A percentile compares a stretch with the other conserved stretches of the same genome.
Evolutionary conservation across 768 basidiomycete genomes (phyloP).

Genomic region (Mycena maculata): DNA sequence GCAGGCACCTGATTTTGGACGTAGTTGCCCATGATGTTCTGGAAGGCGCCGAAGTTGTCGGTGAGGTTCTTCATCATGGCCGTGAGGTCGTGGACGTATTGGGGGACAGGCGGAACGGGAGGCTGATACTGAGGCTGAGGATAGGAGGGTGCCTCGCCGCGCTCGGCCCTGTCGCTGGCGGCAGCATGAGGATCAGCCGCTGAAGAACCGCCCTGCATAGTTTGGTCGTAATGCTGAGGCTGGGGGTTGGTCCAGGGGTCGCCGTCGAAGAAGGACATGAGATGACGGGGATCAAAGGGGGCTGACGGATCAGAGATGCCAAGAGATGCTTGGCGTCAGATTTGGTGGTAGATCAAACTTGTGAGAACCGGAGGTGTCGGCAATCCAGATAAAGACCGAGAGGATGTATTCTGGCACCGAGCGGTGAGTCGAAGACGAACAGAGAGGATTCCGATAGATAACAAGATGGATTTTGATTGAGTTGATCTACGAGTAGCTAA

Average conservation of each 20-base stretch:
- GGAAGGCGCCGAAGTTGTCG: not conserved
- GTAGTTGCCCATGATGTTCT: not conserved
- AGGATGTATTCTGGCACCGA: constrained; percentile 8
- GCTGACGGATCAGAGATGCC: too few relatives aligned
- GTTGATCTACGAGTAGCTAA: not conserved
- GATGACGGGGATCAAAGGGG: too few relatives aligned
- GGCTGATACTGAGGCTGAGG: too few relatives aligned
- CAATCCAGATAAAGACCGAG: not conserved
- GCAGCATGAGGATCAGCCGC: too few relatives aligned
- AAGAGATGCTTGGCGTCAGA: not conserved
- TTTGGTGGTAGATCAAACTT: constrained; percentile 8
- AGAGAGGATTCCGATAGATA: not conserved
- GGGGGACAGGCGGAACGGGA: not conserved
- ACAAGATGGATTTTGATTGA: not conserved
- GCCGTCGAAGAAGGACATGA: too few relatives aligned
- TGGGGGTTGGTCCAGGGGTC: too few relatives aligned
- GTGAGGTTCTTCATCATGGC: not conserved
- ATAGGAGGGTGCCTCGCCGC: too few relatives aligned
- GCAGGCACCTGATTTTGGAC: not conserved
- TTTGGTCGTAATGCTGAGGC: too few relatives aligned
- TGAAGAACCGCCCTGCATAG: too few relatives aligned
- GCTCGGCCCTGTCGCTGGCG: too few relatives aligned
- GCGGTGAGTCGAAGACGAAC: not conserved
- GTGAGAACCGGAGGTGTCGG: not conserved
- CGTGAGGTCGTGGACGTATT: constrained; percentile 1